Conservation (phyloP, 2,329 filamentous ascomycete genomes). For the Paracoccidioides lutzii region DNA sequence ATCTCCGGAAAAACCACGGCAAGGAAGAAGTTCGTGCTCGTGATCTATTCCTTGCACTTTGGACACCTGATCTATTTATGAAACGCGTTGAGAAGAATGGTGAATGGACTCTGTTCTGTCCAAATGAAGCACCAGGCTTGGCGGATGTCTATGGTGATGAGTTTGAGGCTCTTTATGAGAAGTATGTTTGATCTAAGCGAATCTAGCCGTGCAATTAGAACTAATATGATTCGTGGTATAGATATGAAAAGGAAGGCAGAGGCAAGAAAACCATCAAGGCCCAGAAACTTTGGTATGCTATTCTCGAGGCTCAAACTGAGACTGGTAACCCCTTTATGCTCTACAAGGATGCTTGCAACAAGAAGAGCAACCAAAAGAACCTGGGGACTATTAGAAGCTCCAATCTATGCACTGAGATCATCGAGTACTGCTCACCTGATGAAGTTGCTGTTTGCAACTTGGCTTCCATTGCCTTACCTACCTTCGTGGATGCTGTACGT, state of each 20-base stretch:
- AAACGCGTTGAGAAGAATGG: constrained; percentile 95
- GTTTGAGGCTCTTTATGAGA: constrained; percentile 85
- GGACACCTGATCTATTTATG: constrained; percentile 99
- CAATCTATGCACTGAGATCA: constrained; percentile 96
- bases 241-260: constrained; percentile 76
- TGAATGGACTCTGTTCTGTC: constrained; percentile 97
- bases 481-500: constrained; percentile 74
- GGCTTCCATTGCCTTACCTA: constrained; percentile 82
- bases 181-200: constrained; percentile 18
- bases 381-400: constrained; percentile 96
- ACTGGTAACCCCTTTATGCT: constrained; percentile 99
- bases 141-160: constrained; percentile 96
- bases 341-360: constrained; percentile 97
- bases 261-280: constrained; percentile 88
- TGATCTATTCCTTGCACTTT: constrained; percentile 93
- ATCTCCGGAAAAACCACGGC: constrained; percentile 97
- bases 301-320: constrained; percentile 95
- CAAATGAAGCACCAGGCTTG: constrained; percentile 86
- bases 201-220: neutral
- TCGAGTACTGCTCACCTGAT: constrained; percentile 93
- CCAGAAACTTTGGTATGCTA: constrained; percentile 98
- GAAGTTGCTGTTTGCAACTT: constrained; percentile 98
- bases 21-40: constrained; percentile 96
- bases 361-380: constrained; percentile 99
- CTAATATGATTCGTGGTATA: constrained; percentile 18